Conservation (phyloP, 2,329 filamentous ascomycete genomes). For the Blastomyces gilchristii region DNA sequence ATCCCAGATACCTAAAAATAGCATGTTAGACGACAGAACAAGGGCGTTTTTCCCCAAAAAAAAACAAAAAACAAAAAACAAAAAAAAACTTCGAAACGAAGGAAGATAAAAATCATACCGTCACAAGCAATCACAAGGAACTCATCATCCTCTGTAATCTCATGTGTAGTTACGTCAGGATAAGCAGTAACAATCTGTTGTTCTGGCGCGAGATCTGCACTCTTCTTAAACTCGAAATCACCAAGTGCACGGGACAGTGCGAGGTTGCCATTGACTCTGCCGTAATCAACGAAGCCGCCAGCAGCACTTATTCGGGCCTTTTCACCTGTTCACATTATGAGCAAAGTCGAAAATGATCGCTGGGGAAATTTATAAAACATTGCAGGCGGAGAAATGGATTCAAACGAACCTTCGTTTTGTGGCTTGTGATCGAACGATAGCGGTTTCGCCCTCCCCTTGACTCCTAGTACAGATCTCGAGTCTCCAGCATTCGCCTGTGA, state of each 20-base stretch:
- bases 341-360: constrained; percentile 2
- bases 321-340: constrained; percentile 53
- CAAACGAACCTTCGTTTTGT: constrained; percentile 76
- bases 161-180: constrained; percentile 86
- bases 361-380: neutral
- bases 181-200: constrained; percentile 97
- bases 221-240: constrained; percentile 99
- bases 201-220: constrained; percentile 90
- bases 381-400: too few relatives aligned
- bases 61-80: too few relatives aligned
- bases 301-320: constrained; percentile 93
- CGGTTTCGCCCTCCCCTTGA: constrained; percentile 94
- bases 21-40: neutral
- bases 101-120: constrained; percentile 46
- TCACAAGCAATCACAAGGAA: constrained; percentile 90
- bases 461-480: constrained; percentile 85
- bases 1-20: constrained; percentile 82
- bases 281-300: constrained; percentile 96
- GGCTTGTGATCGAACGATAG: constrained; percentile 99
- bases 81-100: neutral
- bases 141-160: constrained; percentile 85
- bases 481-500: constrained; percentile 88
- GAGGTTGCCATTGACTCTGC: constrained; percentile 94
- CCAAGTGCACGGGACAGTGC: constrained; percentile 94
- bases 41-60: too few relatives aligned